Evolutionary conservation across 177 flowering plant species (phyloP), one percentile per base, ranked within the genome.

Genomic region (Vitis hybrid): DNA sequence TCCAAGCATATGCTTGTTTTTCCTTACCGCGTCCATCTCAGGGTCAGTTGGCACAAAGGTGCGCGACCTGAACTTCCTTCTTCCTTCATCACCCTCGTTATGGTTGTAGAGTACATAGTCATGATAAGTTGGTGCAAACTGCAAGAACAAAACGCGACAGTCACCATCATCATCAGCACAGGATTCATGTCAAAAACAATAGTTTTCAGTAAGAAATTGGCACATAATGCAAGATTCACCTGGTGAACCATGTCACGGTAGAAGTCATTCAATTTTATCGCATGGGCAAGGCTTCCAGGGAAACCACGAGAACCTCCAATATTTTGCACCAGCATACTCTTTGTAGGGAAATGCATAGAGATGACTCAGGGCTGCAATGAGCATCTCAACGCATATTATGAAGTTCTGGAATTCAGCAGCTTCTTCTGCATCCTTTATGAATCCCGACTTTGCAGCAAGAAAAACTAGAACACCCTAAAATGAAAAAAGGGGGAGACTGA

Each of bases 51-150:
- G 99, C 66, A 93, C 99, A 85, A 95, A 95, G 4, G 99, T 95
- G 19, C 97, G 94, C 4, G 98, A 88, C 7, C 97, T 78, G 72
- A 91, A 93, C 76, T 91, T 95, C 61, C 78, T 90, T 56, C 85
- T 77, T 66, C 91, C 93, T 57, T 88, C 97, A 60, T 85, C 97
- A 72, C 98, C 89, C 24, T 91, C 97, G 49, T 57, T 77, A 55
- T 90, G 91, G 83, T 91, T 95, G 85, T 93, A 95, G 48, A 95
- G 91, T 7, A 91, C 94, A 71, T 95, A 95, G 62, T 95, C 99
- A 75, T 95, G 99, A 70, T 95, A 95, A 7, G 98, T 90, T 14
- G 99, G 99, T 15, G 99, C 98, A 84, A 95, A 95, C 99, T 95
- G 88, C 81, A 80, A 66, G 56, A 70, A 4, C 2, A 18, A 59